Base-by-base conservation (phyloP, 495 filamentous ascomycete species). In the Umbilicaria muhlenbergii region DNA sequence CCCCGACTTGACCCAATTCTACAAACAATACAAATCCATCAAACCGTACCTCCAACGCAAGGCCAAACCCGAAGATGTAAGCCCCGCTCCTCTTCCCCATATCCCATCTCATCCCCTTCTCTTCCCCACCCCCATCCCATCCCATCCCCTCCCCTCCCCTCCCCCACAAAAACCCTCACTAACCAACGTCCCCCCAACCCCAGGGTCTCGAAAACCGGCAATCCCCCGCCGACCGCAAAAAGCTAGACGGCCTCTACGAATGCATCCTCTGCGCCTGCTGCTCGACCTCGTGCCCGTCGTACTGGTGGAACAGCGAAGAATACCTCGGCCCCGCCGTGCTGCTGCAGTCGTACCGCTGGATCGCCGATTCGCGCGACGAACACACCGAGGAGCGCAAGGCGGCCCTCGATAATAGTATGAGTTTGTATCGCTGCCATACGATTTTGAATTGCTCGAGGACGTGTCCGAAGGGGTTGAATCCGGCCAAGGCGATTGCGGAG, bases 11-110 rank as follows among this genome's bases (percentile, higher is more conserved):
- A 98, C 91, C 52, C 83, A 84, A 47, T 95, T 98, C 78, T 98
- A 98, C 81, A 94, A 95, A 73, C 91, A 98, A 74, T 98, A 98
- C 78, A 94, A 94, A 68, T 94, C 89, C 17, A 94, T 98, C 69
- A 93, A 98, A 75, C 91, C 91, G 6, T 98, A 94, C 60, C 81
- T 98, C 32, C 91, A 94, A 67, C 73, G 85, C 49, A 78, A 86
- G 47, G 87, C 81, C 31, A 76, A 79, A 34, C 64, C 81, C 13
- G 71, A 75, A 33, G 80, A 91, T 55, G 85, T 86, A 72, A 60
- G 78, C 67, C 13, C 38, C 15, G 34, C 34, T 15, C 13, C 16
- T 24, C 47, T 38, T 17, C 19, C 32, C 40, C 15, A 3, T 24
- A 24, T 24, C 35, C n/a, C 51, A 15, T 17, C 16, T 11, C 32